Percentiles rank a stretch among this genome's conserved stretches.
Conservation (phyloP, 148 eudicot genomes). For the Selenicereus undatus region DNA sequence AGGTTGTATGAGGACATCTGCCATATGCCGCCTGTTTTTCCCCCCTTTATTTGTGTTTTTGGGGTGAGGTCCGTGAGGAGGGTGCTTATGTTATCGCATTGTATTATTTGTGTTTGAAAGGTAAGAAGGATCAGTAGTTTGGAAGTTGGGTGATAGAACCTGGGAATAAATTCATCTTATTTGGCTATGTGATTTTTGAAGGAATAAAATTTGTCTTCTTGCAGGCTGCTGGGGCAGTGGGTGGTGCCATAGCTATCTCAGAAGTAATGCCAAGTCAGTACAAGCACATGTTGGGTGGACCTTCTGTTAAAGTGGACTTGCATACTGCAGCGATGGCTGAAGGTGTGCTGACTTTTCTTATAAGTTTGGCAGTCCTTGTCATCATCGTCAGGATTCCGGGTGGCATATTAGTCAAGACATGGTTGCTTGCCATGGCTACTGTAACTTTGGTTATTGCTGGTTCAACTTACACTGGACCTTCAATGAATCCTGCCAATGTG, state of each 20-base stretch:
- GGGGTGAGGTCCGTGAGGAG: too few relatives aligned
- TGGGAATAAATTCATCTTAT: not conserved
- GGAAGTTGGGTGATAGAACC: not conserved
- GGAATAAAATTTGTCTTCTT: not conserved
- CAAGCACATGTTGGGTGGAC: conserved; percentile 85
- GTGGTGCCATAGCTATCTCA: conserved; percentile 65
- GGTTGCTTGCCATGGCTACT: conserved; percentile 71
- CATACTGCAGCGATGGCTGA: conserved; percentile 94
- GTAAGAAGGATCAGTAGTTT: not conserved
- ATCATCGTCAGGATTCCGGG: conserved; percentile 66
- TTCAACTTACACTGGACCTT: conserved; percentile 75
- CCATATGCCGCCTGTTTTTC: too few relatives aligned
- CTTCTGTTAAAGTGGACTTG: conserved; percentile 72
- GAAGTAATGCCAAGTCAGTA: conserved; percentile 76
- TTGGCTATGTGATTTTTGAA: not conserved
- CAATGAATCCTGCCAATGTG: conserved; percentile 96
- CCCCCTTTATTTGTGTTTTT: too few relatives aligned
- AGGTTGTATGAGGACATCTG: too few relatives aligned
- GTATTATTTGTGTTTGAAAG: not conserved
- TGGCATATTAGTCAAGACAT: conserved; percentile 52
- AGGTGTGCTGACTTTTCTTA: conserved; percentile 69
- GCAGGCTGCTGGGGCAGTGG: conserved; percentile 90
- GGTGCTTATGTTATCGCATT: too few relatives aligned
- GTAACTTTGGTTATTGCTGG: conserved; percentile 65
- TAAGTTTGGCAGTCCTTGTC: conserved; percentile 62